Evolutionary conservation across 345 rosid genomes (phyloP), one percentile per base, ranked within the genome.

Genomic region (Dipteronia sinensis): DNA sequence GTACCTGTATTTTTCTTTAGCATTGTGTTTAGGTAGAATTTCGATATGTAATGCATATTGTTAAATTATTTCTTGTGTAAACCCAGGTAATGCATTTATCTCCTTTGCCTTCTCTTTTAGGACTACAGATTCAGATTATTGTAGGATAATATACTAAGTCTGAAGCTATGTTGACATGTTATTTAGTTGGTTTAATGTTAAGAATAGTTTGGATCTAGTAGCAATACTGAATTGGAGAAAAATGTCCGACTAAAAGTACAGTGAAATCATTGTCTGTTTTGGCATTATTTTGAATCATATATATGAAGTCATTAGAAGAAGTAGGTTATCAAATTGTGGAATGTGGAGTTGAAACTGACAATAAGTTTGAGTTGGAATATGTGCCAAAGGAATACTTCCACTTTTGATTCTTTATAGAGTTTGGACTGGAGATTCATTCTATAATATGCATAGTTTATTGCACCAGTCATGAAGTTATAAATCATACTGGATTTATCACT

Each of bases 111-210:
- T 15, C 3, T 16, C 44, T 17, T 11, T 74, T 64, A n/a, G 7
- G 38, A 65, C 10, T 20, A 56, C 22, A 15, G 31, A 40, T 63
- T 27, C 40, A 25, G 38, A 44, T 11, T 13, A 53, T 40, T 40
- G 42, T 74, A 46, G 67, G 69, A 34, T 34, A 34, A 34, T 34
- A 34, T 34, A 34, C 38, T 34, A 34, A 34, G 6, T 34, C 38
- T 34, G 65, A 66, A 66, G 61, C 22, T 73, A 34, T 62, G 19
- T 44, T 63, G 22, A n/a, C 23, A 49, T 29, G 61, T 53, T 34
- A 31, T 10, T 9, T 65, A 74, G 56, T 63, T 64, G 70, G 62
- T 31, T 62, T 65, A n/a, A 75, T 65, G 27, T 47, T 65, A 29
- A 11, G 12, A 63, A 46, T 64, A 74, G 12, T 10, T 31, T 72